Evolutionary conservation across 768 basidiomycete genomes (phyloP).

Genomic region (Auricularia sp.): DNA sequence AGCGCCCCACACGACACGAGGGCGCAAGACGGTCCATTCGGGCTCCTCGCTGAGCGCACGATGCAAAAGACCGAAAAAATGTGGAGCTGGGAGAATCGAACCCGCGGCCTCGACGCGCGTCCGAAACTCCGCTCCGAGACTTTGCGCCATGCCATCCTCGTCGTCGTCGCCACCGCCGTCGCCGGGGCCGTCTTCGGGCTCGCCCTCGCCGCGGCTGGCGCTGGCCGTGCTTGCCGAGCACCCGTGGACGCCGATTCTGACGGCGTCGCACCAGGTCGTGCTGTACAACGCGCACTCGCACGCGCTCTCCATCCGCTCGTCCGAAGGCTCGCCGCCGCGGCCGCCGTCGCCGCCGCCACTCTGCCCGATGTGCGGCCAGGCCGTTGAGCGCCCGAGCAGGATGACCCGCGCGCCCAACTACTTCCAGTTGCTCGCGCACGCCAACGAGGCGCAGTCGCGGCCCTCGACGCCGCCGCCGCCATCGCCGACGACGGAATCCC

Average conservation of each 20-base stretch:
- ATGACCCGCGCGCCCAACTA: slow-evolving; percentile 55
- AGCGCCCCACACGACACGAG: too few species aligned
- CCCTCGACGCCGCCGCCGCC: slow-evolving; percentile 40
- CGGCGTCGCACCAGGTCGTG: slow-evolving; percentile 77
- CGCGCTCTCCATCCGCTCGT: slow-evolving; percentile 53
- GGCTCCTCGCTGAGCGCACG: too few species aligned
- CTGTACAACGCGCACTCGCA: slow-evolving; percentile 81
- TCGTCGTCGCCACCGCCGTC: too few species aligned
- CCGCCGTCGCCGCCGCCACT: slow-evolving; percentile 14
- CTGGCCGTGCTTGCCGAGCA: slow-evolving; percentile 18
- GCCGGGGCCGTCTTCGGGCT: slow-evolving; percentile 5
- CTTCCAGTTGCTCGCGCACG: slow-evolving; percentile 64
- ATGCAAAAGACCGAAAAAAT: too few species aligned
- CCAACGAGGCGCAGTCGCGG: slow-evolving; percentile 53
- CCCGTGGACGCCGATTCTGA: slow-evolving; percentile 73
- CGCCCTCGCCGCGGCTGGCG: slow-evolving; percentile 24
- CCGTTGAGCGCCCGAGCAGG: slow-evolving; percentile 35
- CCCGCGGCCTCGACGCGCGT: too few species aligned
- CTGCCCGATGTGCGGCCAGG: slow-evolving; percentile 71
- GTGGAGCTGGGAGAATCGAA: too few species aligned
- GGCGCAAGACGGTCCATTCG: too few species aligned
- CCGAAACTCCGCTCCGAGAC: too few species aligned
- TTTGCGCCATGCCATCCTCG: too few species aligned
- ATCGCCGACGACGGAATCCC: slow-evolving; percentile 28
- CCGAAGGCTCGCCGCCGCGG: slow-evolving; percentile 5